A percentile compares a stretch with the other conserved stretches of the same genome.
Conservation (phyloP, 257 asterid genomes). For the Gentiana dahurica region DNA sequence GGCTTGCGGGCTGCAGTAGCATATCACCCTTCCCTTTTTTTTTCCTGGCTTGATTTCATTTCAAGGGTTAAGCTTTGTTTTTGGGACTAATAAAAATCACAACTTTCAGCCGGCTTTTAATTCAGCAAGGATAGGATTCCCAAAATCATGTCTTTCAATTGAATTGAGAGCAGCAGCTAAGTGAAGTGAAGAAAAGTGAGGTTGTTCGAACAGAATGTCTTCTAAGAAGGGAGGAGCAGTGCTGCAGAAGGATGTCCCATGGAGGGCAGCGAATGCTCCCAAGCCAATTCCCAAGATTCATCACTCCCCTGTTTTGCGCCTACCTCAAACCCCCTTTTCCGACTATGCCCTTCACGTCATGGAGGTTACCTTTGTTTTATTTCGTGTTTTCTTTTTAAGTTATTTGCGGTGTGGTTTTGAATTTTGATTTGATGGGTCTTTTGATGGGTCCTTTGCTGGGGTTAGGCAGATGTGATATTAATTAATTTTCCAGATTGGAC, state of each 20-base stretch:
- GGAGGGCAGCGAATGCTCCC: slow-evolving; percentile 59
- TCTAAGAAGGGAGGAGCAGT: slow-evolving; percentile 53
- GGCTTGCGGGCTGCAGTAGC: too few species aligned
- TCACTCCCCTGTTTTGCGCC: slow-evolving; percentile 69
- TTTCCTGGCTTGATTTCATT: neutral
- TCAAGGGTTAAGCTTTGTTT: neutral
- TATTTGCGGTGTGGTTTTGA: neutral
- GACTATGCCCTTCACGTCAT: slow-evolving; percentile 60
- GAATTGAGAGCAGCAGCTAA: neutral
- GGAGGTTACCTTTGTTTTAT: slow-evolving; percentile 31
- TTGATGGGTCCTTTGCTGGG: neutral
- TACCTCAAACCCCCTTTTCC: slow-evolving; percentile 54
- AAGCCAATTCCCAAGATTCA: slow-evolving; percentile 83
- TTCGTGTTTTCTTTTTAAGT: neutral
- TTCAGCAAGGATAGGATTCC: neutral
- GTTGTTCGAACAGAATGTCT: slow-evolving; percentile 14
- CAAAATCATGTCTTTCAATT: neutral
- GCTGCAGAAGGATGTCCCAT: slow-evolving; percentile 62
- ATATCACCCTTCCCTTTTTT: neutral
- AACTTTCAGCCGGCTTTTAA: neutral
- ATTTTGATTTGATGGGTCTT: neutral
- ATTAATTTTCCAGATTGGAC: neutral
- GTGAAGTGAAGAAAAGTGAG: too few species aligned
- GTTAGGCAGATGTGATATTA: neutral
- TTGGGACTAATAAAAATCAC: neutral